phyloP scores from a whole-genome alignment of 257 asterid species.

The Solanum sitiens region DNA sequence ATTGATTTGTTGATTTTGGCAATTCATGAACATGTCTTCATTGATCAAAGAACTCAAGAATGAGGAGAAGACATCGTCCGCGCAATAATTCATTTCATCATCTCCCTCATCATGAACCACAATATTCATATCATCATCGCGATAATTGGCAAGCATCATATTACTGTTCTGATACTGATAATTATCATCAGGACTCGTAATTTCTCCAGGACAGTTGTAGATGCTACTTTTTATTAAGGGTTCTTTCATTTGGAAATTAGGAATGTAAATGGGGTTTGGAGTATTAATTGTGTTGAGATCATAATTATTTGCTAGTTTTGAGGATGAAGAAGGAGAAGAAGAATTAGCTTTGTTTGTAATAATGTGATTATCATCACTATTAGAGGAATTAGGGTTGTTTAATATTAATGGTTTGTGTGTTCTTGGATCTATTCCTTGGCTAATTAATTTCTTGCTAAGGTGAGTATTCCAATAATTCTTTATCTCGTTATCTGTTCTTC shows the following conservation, averaged over 20 bases:
- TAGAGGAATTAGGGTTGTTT: constrained; percentile 3
- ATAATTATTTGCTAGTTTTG: not conserved
- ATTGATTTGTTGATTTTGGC: constrained; percentile 1
- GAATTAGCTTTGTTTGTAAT: not conserved
- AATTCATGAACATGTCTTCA: constrained; percentile 32
- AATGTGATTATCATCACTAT: not conserved
- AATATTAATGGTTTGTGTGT: constrained; percentile 44
- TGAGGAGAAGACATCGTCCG: constrained; percentile 44
- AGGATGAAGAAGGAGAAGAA: not conserved
- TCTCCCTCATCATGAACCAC: constrained; percentile 1
- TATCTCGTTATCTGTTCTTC: constrained; percentile 64
- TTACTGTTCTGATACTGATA: not conserved
- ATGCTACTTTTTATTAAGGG: not conserved
- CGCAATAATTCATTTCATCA: constrained; percentile 8
- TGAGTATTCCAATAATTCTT: constrained; percentile 74
- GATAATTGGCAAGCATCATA: not conserved
- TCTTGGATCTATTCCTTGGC: constrained; percentile 72
- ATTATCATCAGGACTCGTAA: not conserved
- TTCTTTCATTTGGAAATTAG: not conserved
- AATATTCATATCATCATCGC: not conserved
- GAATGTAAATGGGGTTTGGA: not conserved
- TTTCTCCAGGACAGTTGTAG: not conserved
- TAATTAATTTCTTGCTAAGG: constrained; percentile 51
- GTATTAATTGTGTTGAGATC: not conserved
- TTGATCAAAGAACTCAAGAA: constrained; percentile 59